Conservation (phyloP, 768 basidiomycete genomes). For the Lyophyllum semitale region DNA sequence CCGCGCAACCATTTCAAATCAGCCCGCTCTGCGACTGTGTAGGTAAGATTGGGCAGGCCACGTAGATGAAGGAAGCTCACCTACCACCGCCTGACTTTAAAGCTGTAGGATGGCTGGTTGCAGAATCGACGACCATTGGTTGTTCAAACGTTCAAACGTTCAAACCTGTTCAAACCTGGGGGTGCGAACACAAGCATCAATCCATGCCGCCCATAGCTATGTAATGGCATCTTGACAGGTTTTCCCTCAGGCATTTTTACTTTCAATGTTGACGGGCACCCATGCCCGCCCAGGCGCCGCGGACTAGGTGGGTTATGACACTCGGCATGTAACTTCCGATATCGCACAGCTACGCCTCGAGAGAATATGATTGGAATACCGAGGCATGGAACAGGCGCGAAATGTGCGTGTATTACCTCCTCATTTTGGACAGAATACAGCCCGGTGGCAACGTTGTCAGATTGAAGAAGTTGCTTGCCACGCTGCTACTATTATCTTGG, state of each 20-base stretch:
- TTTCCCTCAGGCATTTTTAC: background rate
- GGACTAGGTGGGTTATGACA: no score
- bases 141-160: background rate
- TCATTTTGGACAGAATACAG: background rate
- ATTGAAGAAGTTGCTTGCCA: background rate
- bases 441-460: constrained; percentile 1
- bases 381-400: background rate
- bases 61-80: no score
- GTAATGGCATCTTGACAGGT: background rate
- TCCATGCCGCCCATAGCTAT: background rate
- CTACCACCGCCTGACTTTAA: no score
- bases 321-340: no score
- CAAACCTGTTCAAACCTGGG: background rate
- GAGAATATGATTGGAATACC: no score
- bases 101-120: no score
- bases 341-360: background rate
- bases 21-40: no score
- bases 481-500: no score
- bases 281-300: background rate
- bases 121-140: no score
- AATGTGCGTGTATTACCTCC: background rate
- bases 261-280: background rate
- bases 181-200: background rate
- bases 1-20: no score
- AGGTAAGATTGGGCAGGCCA: no score